Evolutionary conservation across 495 filamentous ascomycete genomes (phyloP).

Genomic region (Immersiella caudata): DNA sequence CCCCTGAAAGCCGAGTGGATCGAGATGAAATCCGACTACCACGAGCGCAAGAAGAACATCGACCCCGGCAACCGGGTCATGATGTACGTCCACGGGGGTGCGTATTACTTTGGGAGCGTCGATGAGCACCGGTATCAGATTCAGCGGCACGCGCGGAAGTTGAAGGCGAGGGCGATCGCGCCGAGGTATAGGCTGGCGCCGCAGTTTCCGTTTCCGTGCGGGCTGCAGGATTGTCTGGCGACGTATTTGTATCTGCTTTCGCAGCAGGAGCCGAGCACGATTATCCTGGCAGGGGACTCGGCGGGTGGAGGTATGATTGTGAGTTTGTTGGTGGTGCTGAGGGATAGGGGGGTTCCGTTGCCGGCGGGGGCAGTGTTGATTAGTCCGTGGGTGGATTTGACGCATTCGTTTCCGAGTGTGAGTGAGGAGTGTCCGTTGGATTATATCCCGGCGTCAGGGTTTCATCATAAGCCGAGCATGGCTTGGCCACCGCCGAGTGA

Average conservation of each 20-base stretch:
- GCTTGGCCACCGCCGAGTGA: constrained; percentile 91
- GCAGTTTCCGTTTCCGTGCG: constrained; percentile 94
- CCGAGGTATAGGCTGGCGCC: constrained; percentile 87
- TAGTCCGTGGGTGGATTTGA: constrained; percentile 91
- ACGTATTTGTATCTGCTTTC: constrained; percentile 81
- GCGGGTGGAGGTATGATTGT: constrained; percentile 88
- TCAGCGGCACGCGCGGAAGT: constrained; percentile 90
- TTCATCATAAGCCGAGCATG: constrained; percentile 77
- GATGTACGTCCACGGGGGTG: constrained; percentile 86
- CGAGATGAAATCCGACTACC: constrained; percentile 85
- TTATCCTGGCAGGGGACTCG: constrained; percentile 84
- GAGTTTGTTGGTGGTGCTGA: constrained; percentile 74
- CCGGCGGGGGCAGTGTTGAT: constrained; percentile 90
- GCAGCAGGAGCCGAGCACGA: constrained; percentile 71
- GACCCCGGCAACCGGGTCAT: constrained; percentile 73
- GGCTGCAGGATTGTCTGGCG: constrained; percentile 83
- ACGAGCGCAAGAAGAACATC: constrained; percentile 62
- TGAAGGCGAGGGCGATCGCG: constrained; percentile 85
- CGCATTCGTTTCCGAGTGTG: constrained; percentile 91
- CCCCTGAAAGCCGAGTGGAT: constrained; percentile 87
- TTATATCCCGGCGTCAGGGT: constrained; percentile 86
- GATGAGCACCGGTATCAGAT: constrained; percentile 96
- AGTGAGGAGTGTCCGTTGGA: constrained; percentile 71
- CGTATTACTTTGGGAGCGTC: constrained; percentile 79
- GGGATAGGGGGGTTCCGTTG: constrained; percentile 77